phyloP scores from a whole-genome alignment of 2,329 filamentous ascomycete species.

The Fusarium pininemorale region DNA sequence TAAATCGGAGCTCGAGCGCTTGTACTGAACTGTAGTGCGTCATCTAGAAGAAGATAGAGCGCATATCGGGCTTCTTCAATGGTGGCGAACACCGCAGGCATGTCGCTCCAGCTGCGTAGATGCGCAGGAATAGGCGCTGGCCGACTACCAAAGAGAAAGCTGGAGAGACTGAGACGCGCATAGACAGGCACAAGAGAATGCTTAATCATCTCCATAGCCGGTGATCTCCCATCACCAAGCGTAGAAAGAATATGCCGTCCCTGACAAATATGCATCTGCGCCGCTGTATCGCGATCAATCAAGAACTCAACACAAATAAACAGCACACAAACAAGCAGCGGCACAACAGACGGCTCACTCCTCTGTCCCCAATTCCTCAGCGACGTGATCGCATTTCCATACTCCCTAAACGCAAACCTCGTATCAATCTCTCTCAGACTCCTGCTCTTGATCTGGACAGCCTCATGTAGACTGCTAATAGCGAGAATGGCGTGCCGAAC shows the following conservation, averaged over 20 bases:
- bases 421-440: constrained; percentile 31
- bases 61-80: constrained; percentile 44
- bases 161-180: constrained; percentile 53
- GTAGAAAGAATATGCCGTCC: constrained; percentile 53
- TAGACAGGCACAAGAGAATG: constrained; percentile 56
- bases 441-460: constrained; percentile 32
- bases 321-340: constrained; percentile 58
- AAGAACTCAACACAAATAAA: constrained; percentile 66
- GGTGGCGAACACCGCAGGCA: constrained; percentile 48
- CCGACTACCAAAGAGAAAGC: constrained; percentile 52
- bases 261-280: constrained; percentile 56
- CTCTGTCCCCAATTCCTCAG: constrained; percentile 50
- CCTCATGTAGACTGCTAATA: constrained; percentile 59
- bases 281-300: constrained; percentile 57
- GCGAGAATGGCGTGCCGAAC: constrained; percentile 61
- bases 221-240: constrained; percentile 41
- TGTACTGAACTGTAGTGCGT: constrained; percentile 50
- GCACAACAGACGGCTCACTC: constrained; percentile 44
- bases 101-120: constrained; percentile 44
- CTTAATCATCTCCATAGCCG: constrained; percentile 51
- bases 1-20: constrained; percentile 41
- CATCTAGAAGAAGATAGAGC: constrained; percentile 53
- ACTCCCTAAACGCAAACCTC: constrained; percentile 48
- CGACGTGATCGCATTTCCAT: constrained; percentile 58
- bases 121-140: constrained; percentile 49